Evolutionary conservation across 495 filamentous ascomycete species (phyloP).

Genomic region (Xylaria venustula): DNA sequence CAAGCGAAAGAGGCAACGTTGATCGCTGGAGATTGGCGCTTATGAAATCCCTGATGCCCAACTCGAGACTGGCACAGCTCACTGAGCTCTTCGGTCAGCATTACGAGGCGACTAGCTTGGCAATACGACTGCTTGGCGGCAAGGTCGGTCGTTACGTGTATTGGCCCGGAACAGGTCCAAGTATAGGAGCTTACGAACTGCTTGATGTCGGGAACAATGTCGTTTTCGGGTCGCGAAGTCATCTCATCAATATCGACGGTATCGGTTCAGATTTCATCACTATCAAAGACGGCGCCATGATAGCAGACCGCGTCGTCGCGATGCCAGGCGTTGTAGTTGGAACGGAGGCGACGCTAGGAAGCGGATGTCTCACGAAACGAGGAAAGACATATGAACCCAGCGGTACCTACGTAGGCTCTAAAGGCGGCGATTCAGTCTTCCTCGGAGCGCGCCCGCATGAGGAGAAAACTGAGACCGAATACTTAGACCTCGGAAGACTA

Average conservation of each 20-base stretch:
- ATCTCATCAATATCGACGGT: slow-evolving; percentile 44
- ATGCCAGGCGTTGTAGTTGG: slow-evolving; percentile 41
- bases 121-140: slow-evolving; percentile 38
- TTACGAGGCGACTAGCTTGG: slow-evolving; percentile 45
- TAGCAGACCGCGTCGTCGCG: slow-evolving; percentile 43
- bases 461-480: not conserved
- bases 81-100: slow-evolving; percentile 39
- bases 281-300: slow-evolving; percentile 43
- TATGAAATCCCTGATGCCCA: slow-evolving; percentile 34
- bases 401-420: slow-evolving; percentile 46
- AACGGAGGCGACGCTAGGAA: slow-evolving; percentile 39
- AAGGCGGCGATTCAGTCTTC: slow-evolving; percentile 40
- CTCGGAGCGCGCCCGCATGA: slow-evolving; percentile 16
- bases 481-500: not conserved
- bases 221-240: slow-evolving; percentile 46
- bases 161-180: slow-evolving; percentile 49
- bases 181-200: slow-evolving; percentile 43
- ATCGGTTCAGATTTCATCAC: slow-evolving; percentile 37
- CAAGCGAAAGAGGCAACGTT: slow-evolving; percentile 22
- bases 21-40: slow-evolving; percentile 36
- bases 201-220: slow-evolving; percentile 50
- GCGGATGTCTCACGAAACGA: slow-evolving; percentile 41
- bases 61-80: slow-evolving; percentile 27
- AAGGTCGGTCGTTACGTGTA: slow-evolving; percentile 46
- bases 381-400: slow-evolving; percentile 34